These are phyloP conservation scores for Viola odorata DNA, from an alignment of 345 rosid species.

Conservation along the genomic window DNA sequence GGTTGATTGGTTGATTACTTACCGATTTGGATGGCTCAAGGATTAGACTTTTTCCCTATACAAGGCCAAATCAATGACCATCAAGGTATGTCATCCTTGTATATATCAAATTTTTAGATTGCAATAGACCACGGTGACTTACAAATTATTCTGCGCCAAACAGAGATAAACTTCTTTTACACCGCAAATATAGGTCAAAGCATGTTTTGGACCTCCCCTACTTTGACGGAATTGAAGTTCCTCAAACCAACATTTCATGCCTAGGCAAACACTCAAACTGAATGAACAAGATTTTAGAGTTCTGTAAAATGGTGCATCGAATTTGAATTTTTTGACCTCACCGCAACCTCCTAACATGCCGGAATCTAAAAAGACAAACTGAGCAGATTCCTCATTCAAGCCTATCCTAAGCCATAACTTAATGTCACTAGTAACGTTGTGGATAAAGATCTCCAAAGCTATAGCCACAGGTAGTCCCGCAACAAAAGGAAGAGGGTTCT, in stretches of 20 bases:
- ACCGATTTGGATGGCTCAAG: no score
- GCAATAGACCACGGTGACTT: no score
- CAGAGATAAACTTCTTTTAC: slow-evolving; percentile 46
- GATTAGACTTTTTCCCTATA: no score
- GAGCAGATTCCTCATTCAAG: slow-evolving; percentile 25
- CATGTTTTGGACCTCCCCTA: slow-evolving; percentile 4
- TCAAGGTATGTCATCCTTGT: no score
- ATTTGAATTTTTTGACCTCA: slow-evolving; percentile 37
- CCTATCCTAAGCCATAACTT: slow-evolving; percentile 70
- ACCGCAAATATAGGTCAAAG: slow-evolving; percentile 40
- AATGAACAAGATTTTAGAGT: slow-evolving; percentile 30
- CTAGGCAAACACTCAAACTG: slow-evolving; percentile 44
- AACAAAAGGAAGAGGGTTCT: slow-evolving; percentile 57
- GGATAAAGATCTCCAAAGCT: slow-evolving; percentile 48
- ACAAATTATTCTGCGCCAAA: not conserved
- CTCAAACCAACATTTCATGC: slow-evolving; percentile 56
- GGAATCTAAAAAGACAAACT: no score
- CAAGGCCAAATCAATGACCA: no score
- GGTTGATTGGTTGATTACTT: no score
- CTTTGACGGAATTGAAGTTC: slow-evolving; percentile 33
- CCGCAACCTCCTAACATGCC: slow-evolving; percentile 19
- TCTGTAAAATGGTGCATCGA: slow-evolving; percentile 29
- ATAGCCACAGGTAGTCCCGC: slow-evolving; percentile 57
- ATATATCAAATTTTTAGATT: no score
- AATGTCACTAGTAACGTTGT: slow-evolving; percentile 32